phyloP scores from a whole-genome alignment of 345 rosid species.

The Cochlearia excelsa region DNA sequence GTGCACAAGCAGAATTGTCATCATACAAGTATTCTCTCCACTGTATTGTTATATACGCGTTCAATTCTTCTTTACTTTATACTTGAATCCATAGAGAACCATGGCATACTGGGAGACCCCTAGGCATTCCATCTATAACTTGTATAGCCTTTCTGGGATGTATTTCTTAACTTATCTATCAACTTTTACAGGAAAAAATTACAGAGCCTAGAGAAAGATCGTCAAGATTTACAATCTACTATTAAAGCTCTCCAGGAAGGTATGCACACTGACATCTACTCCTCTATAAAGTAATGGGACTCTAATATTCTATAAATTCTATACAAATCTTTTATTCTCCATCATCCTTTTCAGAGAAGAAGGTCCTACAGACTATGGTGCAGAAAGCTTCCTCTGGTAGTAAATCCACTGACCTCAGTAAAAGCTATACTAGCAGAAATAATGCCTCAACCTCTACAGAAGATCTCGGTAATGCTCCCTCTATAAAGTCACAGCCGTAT shows the following conservation, averaged over 20 bases:
- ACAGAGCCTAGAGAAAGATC: constrained; percentile 79
- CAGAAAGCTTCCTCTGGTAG: constrained; percentile 64
- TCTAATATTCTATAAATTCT: constrained; percentile 12
- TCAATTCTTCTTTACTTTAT: constrained; percentile 16
- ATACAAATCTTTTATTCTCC: constrained; percentile 13
- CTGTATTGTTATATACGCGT: constrained; percentile 19
- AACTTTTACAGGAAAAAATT: constrained; percentile 69
- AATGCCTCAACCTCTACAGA: constrained; percentile 81
- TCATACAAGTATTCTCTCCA: constrained; percentile 58
- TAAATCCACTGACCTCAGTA: constrained; percentile 45
- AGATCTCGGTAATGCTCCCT: constrained; percentile 61
- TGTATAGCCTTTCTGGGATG: constrained; percentile 11
- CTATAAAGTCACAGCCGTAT: constrained; percentile 5
- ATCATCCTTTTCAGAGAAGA: constrained; percentile 68
- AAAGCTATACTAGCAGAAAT: constrained; percentile 45
- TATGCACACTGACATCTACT: constrained; percentile 29
- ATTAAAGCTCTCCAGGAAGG: constrained; percentile 94
- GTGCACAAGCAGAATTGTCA: constrained; percentile 65
- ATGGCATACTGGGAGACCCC: not conserved
- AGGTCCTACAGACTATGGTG: constrained; percentile 76
- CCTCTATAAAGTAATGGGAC: constrained; percentile 5
- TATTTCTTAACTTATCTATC: constrained; percentile 5
- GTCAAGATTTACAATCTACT: constrained; percentile 82
- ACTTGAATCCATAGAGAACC: constrained; percentile 15
- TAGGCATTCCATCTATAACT: constrained; percentile 9